A percentile compares a stretch with the other conserved stretches of the same genome.
Evolutionary conservation across 1,284 basidiomycete genomes (phyloP).

Genomic region (Erythrobasidium hasegawianum): DNA sequence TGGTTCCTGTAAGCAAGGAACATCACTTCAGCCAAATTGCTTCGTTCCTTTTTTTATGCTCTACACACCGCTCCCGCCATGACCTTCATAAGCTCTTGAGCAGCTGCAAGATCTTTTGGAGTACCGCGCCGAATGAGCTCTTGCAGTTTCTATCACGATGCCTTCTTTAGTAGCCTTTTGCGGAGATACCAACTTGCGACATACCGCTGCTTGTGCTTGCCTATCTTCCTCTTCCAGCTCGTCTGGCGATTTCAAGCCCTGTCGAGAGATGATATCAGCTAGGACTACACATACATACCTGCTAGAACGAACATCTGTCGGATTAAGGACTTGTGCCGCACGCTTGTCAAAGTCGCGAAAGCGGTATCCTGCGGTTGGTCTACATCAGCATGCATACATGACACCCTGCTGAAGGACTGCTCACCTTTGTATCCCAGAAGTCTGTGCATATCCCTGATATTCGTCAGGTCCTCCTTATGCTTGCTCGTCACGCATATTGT

Average conservation of each 20-base stretch:
- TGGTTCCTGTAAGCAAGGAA: constrained; percentile 60
- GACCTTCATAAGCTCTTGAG: constrained; percentile 96
- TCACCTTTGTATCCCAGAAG: constrained; percentile 84
- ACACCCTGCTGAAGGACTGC: background rate
- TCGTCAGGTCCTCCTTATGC: constrained; percentile 94
- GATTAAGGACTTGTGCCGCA: constrained; percentile 53
- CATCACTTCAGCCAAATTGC: background rate
- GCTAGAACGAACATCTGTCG: constrained; percentile 53
- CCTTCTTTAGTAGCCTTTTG: no score
- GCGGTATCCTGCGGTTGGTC: constrained; percentile 62
- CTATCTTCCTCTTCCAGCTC: constrained; percentile 96
- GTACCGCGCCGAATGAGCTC: constrained; percentile 95
- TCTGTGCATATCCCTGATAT: constrained; percentile 97
- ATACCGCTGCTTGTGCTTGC: constrained; percentile 78
- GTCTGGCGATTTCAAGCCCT: constrained; percentile 90
- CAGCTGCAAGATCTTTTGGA: constrained; percentile 88
- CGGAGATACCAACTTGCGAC: no score
- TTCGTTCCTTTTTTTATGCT: background rate
- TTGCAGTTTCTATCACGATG: constrained; percentile 68
- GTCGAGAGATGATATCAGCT: constrained; percentile 4
- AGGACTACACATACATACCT: background rate
- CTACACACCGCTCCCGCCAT: constrained; percentile 73
- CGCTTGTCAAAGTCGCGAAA: constrained; percentile 66
- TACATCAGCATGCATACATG: background rate
- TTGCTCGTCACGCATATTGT: constrained; percentile 83